phyloP scores from a whole-genome alignment of 1,284 basidiomycete species.

The Fistulinella cinereoalba region DNA sequence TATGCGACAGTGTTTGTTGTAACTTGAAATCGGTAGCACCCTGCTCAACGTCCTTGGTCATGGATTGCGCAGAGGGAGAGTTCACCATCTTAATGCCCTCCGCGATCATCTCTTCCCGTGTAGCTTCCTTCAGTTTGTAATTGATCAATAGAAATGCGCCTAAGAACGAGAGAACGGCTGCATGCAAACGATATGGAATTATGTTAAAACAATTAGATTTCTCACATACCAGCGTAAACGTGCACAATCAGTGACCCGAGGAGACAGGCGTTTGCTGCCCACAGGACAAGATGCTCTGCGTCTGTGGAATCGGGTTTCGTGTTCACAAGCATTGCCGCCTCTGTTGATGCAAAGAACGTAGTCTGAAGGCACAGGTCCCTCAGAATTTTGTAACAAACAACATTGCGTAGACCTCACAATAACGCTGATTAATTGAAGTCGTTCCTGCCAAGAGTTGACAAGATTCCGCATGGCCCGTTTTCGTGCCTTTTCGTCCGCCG shows the following conservation, averaged over 20 bases:
- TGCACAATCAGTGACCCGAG: conserved; percentile 53
- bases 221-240: conserved; percentile 45
- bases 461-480: conserved; percentile 47
- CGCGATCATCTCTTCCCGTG: conserved; percentile 37
- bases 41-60: conserved; percentile 16
- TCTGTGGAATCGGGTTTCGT: conserved; percentile 29
- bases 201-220: background rate
- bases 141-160: conserved; percentile 55
- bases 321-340: conserved; percentile 49
- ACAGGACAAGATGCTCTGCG: conserved; percentile 12
- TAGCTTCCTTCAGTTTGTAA: conserved; percentile 53
- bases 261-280: conserved; percentile 46
- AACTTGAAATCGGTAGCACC: background rate
- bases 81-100: conserved; percentile 23
- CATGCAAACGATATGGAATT: background rate
- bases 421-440: conserved; percentile 56
- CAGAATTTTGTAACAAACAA: background rate
- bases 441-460: conserved; percentile 58
- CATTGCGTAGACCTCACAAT: conserved; percentile 39
- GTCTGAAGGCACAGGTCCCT: conserved; percentile 38
- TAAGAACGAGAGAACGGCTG: conserved; percentile 56
- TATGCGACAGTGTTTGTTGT: background rate
- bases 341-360: conserved; percentile 60
- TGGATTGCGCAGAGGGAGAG: conserved; percentile 16
- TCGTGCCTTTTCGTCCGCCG: conserved; percentile 43